Evolutionary conservation across 108 stramenopile genomes (phyloP).

Genomic region (Cyclostephanos invisitatus): DNA sequence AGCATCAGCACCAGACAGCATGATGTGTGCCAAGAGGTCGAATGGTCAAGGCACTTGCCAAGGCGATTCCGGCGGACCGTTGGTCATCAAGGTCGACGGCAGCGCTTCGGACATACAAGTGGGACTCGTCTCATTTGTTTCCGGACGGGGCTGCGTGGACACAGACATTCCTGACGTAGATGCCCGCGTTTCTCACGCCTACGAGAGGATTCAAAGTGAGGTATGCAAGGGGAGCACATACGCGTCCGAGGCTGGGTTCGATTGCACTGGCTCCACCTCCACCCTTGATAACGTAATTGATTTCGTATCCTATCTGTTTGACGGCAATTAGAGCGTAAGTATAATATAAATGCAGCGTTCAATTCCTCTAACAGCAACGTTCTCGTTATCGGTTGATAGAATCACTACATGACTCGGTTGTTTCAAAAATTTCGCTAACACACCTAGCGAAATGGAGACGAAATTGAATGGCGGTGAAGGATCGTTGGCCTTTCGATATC

Average conservation of each 20-base stretch:
- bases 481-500: too few relatives aligned
- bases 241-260: slow-evolving; percentile 7
- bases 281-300: too few relatives aligned
- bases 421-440: too few relatives aligned
- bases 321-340: too few relatives aligned
- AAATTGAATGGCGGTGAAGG: too few relatives aligned
- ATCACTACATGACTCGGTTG: too few relatives aligned
- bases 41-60: slow-evolving; percentile 30
- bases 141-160: slow-evolving; percentile 17
- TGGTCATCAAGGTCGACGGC: slow-evolving; percentile 28
- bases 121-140: slow-evolving; percentile 41
- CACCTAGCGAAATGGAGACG: too few relatives aligned
- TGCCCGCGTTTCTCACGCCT: slow-evolving; percentile 31
- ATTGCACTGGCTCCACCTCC: slow-evolving; percentile 2
- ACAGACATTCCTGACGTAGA: slow-evolving; percentile 46
- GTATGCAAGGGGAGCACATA: slow-evolving; percentile 19
- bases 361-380: too few relatives aligned
- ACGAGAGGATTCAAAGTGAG: slow-evolving; percentile 31
- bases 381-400: too few relatives aligned
- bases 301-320: too few relatives aligned
- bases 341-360: too few relatives aligned
- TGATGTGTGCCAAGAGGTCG: slow-evolving; percentile 30
- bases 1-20: slow-evolving; percentile 27
- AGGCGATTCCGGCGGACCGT: slow-evolving; percentile 43
- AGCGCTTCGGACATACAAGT: slow-evolving; percentile 31